Conservation (phyloP, 1,284 basidiomycete species). For the Melanopsichium pennsylvanicum region DNA sequence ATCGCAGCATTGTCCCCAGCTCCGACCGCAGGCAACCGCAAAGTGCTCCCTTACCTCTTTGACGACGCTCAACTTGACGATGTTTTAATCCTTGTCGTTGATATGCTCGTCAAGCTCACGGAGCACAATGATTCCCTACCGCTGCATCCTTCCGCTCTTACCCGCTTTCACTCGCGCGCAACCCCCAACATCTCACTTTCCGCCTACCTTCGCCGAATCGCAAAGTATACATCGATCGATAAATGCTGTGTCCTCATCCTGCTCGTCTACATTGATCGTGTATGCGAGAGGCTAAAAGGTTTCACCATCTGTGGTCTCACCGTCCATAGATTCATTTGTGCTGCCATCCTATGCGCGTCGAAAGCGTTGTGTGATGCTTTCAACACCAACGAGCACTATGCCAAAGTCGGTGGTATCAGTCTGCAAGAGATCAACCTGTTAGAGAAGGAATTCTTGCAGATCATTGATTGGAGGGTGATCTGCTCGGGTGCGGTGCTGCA, state of each 20-base stretch:
- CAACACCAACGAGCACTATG: slow-evolving; percentile 65
- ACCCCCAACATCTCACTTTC: slow-evolving; percentile 61
- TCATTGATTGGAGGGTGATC: slow-evolving; percentile 64
- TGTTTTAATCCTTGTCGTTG: slow-evolving; percentile 58
- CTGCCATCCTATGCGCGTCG: slow-evolving; percentile 61
- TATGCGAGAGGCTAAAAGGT: slow-evolving; percentile 59
- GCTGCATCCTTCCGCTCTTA: slow-evolving; percentile 61
- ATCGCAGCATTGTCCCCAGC: background rate
- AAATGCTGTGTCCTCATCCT: slow-evolving; percentile 63
- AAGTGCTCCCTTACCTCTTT: slow-evolving; percentile 55
- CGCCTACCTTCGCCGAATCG: slow-evolving; percentile 62
- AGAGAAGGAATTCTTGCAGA: slow-evolving; percentile 64
- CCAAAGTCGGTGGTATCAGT: slow-evolving; percentile 63
- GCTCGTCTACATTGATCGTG: slow-evolving; percentile 65
- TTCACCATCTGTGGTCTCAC: slow-evolving; percentile 65
- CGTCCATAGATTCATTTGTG: slow-evolving; percentile 64
- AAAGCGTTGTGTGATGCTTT: slow-evolving; percentile 65
- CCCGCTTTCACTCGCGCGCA: slow-evolving; percentile 64
- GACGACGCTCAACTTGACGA: slow-evolving; percentile 62
- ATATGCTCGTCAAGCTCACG: slow-evolving; percentile 62
- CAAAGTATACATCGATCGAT: slow-evolving; percentile 63
- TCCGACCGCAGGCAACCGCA: background rate
- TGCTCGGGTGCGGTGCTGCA: slow-evolving; percentile 56
- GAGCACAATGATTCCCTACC: slow-evolving; percentile 64
- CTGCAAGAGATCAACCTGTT: slow-evolving; percentile 63